These are phyloP conservation scores for Irpex rosettiformis DNA, from an alignment of 1,284 basidiomycete genomes.

Conservation along the genomic window DNA sequence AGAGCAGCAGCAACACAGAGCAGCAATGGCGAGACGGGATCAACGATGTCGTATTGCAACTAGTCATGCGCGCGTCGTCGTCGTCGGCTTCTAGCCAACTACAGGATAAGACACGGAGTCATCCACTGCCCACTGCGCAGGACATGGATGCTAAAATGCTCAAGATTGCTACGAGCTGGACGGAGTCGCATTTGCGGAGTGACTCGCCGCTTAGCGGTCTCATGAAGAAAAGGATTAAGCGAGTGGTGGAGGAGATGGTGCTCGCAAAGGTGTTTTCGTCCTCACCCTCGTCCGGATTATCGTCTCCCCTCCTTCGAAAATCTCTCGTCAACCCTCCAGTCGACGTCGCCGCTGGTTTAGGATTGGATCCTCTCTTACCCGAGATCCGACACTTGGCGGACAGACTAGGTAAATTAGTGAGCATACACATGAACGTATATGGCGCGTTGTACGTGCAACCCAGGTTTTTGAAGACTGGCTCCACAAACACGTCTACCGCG, in stretches of 20 bases:
- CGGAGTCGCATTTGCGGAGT: conserved; percentile 53
- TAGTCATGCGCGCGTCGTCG: conserved; percentile 28
- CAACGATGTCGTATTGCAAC: conserved; percentile 33
- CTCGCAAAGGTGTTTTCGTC: conserved; percentile 46
- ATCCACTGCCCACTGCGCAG: conserved; percentile 19
- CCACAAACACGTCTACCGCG: conserved; percentile 4
- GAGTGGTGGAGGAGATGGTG: conserved; percentile 61
- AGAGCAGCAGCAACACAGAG: conserved; percentile 14
- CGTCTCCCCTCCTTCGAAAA: conserved; percentile 3
- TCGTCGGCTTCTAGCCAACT: conserved; percentile 10
- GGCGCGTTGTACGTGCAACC: conserved; percentile 69
- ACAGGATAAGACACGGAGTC: neutral
- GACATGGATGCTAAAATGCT: conserved; percentile 50
- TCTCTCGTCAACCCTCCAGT: conserved; percentile 5
- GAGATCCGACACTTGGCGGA: conserved; percentile 68
- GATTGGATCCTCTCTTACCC: conserved; percentile 65
- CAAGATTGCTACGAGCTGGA: conserved; percentile 61
- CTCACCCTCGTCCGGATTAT: neutral
- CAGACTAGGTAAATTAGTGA: conserved; percentile 63
- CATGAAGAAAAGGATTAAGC: conserved; percentile 58
- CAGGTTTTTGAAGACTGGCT: conserved; percentile 37
- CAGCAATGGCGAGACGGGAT: conserved; percentile 35
- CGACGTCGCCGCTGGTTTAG: conserved; percentile 34
- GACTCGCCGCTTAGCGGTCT: conserved; percentile 54
- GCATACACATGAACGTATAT: conserved; percentile 73